Conservation (phyloP, 192 early-diverging fungal species). For the Backusella parvicylindrica region DNA sequence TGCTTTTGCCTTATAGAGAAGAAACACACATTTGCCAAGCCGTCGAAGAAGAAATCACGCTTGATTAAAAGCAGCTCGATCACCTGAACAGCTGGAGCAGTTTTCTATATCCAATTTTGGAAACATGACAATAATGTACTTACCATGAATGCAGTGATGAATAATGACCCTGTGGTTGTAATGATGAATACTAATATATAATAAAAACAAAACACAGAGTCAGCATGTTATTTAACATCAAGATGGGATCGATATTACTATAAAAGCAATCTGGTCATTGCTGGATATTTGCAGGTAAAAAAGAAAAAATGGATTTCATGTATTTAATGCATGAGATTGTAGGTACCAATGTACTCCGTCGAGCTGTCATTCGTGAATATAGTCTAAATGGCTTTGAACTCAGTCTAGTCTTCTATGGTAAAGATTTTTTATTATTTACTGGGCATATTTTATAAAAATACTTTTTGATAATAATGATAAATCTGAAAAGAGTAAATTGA, state of each 20-base stretch:
- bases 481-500: slow-evolving; percentile 79
- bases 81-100: slow-evolving; percentile 12
- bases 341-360: slow-evolving; percentile 62
- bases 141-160: slow-evolving; percentile 62
- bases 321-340: too few relatives aligned
- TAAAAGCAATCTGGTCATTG: slow-evolving; percentile 74
- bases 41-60: background rate
- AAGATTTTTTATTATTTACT: too few relatives aligned
- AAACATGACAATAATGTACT: slow-evolving; percentile 65
- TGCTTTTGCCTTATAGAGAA: background rate
- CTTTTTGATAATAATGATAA: slow-evolving; percentile 44
- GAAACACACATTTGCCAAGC: background rate
- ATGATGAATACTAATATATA: slow-evolving; percentile 54
- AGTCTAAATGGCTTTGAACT: slow-evolving; percentile 73
- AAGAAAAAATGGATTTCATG: background rate
- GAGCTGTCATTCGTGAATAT: slow-evolving; percentile 54
- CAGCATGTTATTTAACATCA: slow-evolving; percentile 53
- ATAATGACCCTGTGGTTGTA: slow-evolving; percentile 51
- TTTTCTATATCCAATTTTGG: slow-evolving; percentile 44
- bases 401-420: slow-evolving; percentile 52
- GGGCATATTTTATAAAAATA: too few relatives aligned
- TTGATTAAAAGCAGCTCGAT: background rate
- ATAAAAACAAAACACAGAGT: slow-evolving; percentile 46
- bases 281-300: slow-evolving; percentile 77
- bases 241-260: slow-evolving; percentile 44